Percentiles rank a stretch among this genome's conserved stretches.
These are phyloP conservation scores for Malus sylvestris DNA, from an alignment of 306 rosid species.

Conservation along the genomic window DNA sequence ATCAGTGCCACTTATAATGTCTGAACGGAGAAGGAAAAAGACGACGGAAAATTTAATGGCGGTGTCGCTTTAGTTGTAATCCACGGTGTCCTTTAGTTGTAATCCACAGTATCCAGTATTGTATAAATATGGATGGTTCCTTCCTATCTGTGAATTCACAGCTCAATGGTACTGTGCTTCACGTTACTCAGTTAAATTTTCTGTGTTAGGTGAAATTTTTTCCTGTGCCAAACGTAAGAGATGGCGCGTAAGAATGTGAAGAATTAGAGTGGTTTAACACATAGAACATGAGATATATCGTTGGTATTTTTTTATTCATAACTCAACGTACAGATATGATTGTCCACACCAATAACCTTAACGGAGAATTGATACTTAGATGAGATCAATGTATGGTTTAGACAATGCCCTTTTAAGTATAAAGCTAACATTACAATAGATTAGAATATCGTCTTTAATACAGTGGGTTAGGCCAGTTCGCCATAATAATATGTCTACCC, in stretches of 20 bases:
- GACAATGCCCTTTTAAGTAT: background rate
- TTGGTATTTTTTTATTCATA: too few relatives aligned
- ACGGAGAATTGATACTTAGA: background rate
- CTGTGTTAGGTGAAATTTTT: too few relatives aligned
- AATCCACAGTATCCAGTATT: too few relatives aligned
- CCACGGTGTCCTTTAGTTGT: background rate
- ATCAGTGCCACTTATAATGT: background rate
- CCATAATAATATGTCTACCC: background rate
- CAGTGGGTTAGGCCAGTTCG: too few relatives aligned
- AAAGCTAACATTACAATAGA: too few relatives aligned
- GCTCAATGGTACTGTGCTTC: background rate
- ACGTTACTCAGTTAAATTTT: background rate
- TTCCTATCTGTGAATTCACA: background rate
- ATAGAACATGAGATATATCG: background rate
- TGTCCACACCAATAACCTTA: background rate
- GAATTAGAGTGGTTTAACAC: background rate
- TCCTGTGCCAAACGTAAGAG: background rate
- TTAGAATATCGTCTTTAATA: too few relatives aligned
- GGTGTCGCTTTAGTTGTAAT: background rate
- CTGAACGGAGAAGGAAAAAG: background rate
- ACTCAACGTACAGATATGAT: too few relatives aligned
- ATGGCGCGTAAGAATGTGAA: background rate
- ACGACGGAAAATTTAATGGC: background rate
- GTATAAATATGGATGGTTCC: background rate
- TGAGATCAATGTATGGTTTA: background rate